These are phyloP conservation scores for Plantago major DNA, from an alignment of 257 asterid species.

Conservation along the genomic window DNA sequence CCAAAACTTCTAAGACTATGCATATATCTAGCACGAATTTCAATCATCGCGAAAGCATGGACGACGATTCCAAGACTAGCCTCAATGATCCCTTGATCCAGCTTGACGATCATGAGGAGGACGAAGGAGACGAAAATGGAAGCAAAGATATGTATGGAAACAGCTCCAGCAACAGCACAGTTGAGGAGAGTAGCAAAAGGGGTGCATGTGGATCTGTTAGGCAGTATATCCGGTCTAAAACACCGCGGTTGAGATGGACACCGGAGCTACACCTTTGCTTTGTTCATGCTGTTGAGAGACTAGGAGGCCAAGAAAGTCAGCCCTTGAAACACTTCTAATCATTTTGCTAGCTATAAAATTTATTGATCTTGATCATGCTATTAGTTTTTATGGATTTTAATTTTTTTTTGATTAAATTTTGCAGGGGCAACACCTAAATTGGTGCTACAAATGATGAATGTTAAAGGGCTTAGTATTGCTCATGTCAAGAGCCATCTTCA, in stretches of 20 bases:
- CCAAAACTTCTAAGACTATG: conserved; percentile 15
- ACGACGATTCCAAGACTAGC: conserved; percentile 30
- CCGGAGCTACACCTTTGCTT: conserved; percentile 89
- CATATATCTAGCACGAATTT: conserved; percentile 21
- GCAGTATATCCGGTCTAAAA: conserved; percentile 73
- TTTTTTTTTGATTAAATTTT: background rate
- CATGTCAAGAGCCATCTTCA: conserved; percentile 99
- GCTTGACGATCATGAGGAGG: conserved; percentile 26
- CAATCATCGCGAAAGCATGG: conserved; percentile 20
- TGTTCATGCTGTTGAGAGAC: conserved; percentile 72
- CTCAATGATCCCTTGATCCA: conserved; percentile 9
- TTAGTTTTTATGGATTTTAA: background rate
- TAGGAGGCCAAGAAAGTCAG: conserved; percentile 94
- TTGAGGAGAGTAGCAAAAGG: conserved; percentile 67
- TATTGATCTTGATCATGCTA: background rate
- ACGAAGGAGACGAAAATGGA: conserved; percentile 11
- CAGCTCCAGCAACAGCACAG: conserved; percentile 84
- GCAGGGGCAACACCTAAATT: conserved; percentile 94
- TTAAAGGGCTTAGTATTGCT: conserved; percentile 92
- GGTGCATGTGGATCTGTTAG: conserved; percentile 64
- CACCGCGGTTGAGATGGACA: conserved; percentile 86
- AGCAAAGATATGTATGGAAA: conserved; percentile 27
- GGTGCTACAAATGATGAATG: conserved; percentile 88
- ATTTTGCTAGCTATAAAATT: background rate
- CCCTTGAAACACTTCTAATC: conserved; percentile 13